A percentile compares a stretch with the other conserved stretches of the same genome.
These are phyloP conservation scores for Starmerella geochares DNA, from an alignment of 805 yeast genomes.

Conservation along the genomic window DNA sequence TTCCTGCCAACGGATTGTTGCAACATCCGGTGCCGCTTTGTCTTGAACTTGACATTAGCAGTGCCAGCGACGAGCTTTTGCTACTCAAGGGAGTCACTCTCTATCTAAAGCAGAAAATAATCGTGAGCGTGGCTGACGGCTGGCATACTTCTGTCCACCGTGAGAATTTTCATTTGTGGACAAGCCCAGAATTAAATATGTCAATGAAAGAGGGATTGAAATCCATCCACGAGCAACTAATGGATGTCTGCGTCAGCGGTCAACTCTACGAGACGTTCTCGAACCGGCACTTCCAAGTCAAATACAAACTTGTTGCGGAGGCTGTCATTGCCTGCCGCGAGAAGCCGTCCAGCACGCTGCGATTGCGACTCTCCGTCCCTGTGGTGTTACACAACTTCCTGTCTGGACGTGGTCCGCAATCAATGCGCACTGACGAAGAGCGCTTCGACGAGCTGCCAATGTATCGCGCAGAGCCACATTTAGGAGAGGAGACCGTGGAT, in stretches of 20 bases:
- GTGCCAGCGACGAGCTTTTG: slow-evolving; percentile 13
- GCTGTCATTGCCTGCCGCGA: slow-evolving; percentile 13
- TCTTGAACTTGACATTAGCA: slow-evolving; percentile 7
- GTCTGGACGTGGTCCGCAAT: neutral
- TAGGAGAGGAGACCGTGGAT: slow-evolving; percentile 9
- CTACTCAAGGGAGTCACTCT: slow-evolving; percentile 8
- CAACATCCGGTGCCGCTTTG: slow-evolving; percentile 15
- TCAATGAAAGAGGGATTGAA: slow-evolving; percentile 16
- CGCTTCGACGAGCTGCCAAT: slow-evolving; percentile 10
- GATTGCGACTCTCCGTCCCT: slow-evolving; percentile 15
- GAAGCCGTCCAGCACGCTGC: slow-evolving; percentile 10
- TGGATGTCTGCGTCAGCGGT: slow-evolving; percentile 5
- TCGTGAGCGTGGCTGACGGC: slow-evolving; percentile 19
- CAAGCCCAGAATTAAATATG: neutral
- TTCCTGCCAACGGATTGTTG: slow-evolving; percentile 17
- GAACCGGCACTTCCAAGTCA: slow-evolving; percentile 14
- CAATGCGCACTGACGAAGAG: neutral
- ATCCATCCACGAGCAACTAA: slow-evolving; percentile 9
- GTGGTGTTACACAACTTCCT: slow-evolving; percentile 8
- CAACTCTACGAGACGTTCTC: slow-evolving; percentile 16
- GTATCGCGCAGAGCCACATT: slow-evolving; percentile 6
- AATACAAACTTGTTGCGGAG: slow-evolving; percentile 19
- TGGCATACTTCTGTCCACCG: slow-evolving; percentile 14
- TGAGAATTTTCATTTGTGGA: slow-evolving; percentile 3
- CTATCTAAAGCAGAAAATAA: slow-evolving; percentile 16